Base-by-base conservation (phyloP, 257 asterid genomes). In the Eustoma russellianum region DNA sequence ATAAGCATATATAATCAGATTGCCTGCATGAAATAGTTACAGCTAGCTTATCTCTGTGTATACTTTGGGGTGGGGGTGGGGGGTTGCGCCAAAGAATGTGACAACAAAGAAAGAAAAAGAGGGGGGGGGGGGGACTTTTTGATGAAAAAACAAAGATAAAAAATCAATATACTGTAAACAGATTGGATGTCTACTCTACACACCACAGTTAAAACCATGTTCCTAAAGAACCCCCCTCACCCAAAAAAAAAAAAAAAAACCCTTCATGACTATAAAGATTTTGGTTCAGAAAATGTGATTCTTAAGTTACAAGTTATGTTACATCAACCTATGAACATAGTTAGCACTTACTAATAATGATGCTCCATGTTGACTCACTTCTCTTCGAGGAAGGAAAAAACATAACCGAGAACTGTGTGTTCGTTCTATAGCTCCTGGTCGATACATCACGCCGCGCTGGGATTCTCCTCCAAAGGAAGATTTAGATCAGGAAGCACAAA, bases 401-500 rank as follows among this genome's bases (percentile, higher is more conserved):
- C n/a, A n/a, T n/a, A n/a, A n/a, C n/a, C n/a, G n/a, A n/a, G n/a
- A n/a, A n/a, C n/a, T n/a, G n/a, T 24, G 30, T 24, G 30, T 24
- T 24, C 30, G 2, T 24, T 24, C 30, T 24, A 24, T 24, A 24
- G 30, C 30, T 24, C 30, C 3, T 24, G 3, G 30, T 24, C 3
- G 30, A 24, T 4, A 64, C 62, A 67, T 65, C 38, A 55, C 53
- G 15, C 59, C 62, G 11, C 71, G 53, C 28, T 41, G 48, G 15
- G 24, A 52, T 49, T 57, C 50, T 63, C 77, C 41, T 61, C 83
- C 19, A 77, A 33, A 1, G 77, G 74, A 45, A 77, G 63, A 55
- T 77, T 77, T 46, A 77, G 72, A 30, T 77, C 83, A 1, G 83
- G 83, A 46, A 77, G 77, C 18, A 48, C 70, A 53, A 67, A 56